Evolutionary conservation across 345 rosid genomes (phyloP), one percentile per base, ranked within the genome.

Genomic region (Toxicodendron radicans): DNA sequence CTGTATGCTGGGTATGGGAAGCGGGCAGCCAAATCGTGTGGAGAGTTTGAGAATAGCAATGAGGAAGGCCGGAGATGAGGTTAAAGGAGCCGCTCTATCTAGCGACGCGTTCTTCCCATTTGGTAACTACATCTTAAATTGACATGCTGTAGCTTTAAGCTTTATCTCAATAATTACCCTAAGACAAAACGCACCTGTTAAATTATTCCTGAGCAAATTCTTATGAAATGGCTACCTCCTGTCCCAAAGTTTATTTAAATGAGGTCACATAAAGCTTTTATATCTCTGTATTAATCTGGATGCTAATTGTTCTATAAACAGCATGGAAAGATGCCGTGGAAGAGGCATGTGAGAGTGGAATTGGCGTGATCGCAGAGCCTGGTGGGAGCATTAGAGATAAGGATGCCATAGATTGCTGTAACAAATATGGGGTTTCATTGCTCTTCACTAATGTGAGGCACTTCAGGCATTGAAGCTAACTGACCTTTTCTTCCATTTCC

Each of bases 21-120:
- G 97, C 3, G 99, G 99, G 65, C 98, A 95, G 83, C 99, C 98
- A 72, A 95, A 93, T 81, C 86, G 97, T 53, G 69, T 73, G 24
- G 98, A 93, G 85, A 95, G 99, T 78, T 81, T 93, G 83, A 91
- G 97, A 85, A 76, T 95, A 77, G 97, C 99, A 64, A 77, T 93
- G 77, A 88, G 71, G 81, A 95, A 95, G 82, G 91, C 98, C 8
- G 98, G 99, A 7, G 95, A 87, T 32, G 97, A 88, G 85, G 98
- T 83, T 77, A 89, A 90, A 80, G 97, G 99, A 79, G 99, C 99
- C 82, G 93, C 97, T 45, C 88, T 95, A 86, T 97, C 99, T 58
- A 93, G 99, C 30, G 99, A 95, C 66, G 98, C 98, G 3, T 95
- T 93, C 87, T 95, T 95, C 83, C 99, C 99, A 32, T 90, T 93